Evolutionary conservation across 768 basidiomycete species (phyloP).

Genomic region (Termitomyces sp.): DNA sequence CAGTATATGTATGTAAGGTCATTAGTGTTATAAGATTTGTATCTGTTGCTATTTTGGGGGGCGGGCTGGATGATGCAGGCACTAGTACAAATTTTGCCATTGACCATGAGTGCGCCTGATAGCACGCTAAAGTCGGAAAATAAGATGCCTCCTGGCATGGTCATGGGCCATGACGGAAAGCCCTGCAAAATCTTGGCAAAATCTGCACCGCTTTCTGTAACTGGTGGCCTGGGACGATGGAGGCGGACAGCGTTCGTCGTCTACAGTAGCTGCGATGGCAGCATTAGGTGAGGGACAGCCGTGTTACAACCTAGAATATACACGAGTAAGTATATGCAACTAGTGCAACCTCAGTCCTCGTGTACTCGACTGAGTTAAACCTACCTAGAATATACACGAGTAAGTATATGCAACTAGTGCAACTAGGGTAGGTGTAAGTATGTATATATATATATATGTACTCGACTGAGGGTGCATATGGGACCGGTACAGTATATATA

Average conservation of each 20-base stretch:
- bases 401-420: too few species aligned
- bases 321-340: too few species aligned
- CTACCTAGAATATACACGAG: too few species aligned
- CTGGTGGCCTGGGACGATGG: slow-evolving; percentile 47
- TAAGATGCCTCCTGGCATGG: slow-evolving; percentile 71
- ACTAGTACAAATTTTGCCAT: background rate
- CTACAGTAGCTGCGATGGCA: slow-evolving; percentile 21
- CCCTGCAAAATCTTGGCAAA: too few species aligned
- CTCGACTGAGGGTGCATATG: too few species aligned
- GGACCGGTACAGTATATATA: too few species aligned
- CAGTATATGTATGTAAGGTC: background rate
- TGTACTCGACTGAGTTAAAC: too few species aligned
- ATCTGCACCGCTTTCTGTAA: slow-evolving; percentile 78
- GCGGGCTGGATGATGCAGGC: background rate
- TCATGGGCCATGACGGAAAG: slow-evolving; percentile 92
- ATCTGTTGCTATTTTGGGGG: background rate
- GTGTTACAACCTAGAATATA: too few species aligned
- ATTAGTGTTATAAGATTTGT: too few species aligned
- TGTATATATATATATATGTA: too few species aligned
- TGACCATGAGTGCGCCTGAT: slow-evolving; percentile 4
- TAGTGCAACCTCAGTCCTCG: too few species aligned
- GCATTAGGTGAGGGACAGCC: slow-evolving; percentile 18
- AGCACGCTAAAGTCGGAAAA: background rate
- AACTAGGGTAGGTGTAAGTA: too few species aligned
- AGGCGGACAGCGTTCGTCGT: slow-evolving; percentile 15